Evolutionary conservation across 331 rosid species (phyloP).

Genomic region (Erythrophleum ivorense): DNA sequence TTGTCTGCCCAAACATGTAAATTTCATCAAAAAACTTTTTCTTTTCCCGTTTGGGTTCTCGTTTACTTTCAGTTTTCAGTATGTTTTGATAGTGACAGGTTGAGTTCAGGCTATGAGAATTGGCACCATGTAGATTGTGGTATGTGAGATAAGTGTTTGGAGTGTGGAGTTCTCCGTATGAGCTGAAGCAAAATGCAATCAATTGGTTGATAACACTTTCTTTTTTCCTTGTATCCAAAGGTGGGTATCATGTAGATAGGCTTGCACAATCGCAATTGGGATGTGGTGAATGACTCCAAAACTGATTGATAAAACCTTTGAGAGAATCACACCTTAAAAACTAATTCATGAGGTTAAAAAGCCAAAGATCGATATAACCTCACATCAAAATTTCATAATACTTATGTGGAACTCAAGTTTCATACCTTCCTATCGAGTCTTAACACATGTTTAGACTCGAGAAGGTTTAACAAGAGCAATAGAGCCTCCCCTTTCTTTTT

Average conservation of each 20-base stretch:
- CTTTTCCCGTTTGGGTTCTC: neutral
- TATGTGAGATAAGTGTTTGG: neutral
- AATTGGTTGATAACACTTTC: neutral
- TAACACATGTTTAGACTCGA: no score
- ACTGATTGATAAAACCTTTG: no score
- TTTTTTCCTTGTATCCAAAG: neutral
- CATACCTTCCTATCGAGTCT: no score
- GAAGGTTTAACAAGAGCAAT: no score
- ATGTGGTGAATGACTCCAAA: no score
- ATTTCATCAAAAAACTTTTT: conserved; percentile 31
- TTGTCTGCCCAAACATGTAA: conserved; percentile 43
- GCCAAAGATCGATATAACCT: no score
- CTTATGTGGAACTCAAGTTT: no score
- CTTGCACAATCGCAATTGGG: neutral
- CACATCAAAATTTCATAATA: no score
- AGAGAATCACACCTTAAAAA: no score
- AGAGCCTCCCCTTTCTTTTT: no score
- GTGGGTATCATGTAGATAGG: neutral
- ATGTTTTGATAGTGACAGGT: conserved; percentile 14
- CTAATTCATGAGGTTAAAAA: no score
- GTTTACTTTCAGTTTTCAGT: conserved; percentile 1
- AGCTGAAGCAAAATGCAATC: neutral
- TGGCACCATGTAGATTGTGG: neutral
- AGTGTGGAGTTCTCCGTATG: neutral
- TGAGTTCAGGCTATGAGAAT: neutral